Base-by-base conservation (phyloP, 352 stramenopile genomes). In the Phytophthora quininea region DNA sequence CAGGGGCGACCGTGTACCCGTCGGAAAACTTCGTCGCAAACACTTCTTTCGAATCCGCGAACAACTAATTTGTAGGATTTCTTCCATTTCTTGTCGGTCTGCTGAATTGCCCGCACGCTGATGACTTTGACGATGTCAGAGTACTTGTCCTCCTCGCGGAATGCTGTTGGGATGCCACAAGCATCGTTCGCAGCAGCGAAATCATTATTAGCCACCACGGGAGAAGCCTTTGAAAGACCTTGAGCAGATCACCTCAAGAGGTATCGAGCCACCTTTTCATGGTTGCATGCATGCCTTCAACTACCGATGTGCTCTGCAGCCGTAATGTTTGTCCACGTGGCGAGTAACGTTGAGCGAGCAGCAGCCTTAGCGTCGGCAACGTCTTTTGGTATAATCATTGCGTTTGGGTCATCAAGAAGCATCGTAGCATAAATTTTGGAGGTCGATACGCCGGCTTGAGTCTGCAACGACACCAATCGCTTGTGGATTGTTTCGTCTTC, bases 361-460 rank as follows among this genome's bases (percentile, higher is more conserved):
- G 35, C 35, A 47, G 3, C 31, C 15, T 68, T 68, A 0, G 14
- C 6, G 35, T 62, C 58, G 2, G 45, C 27, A 58, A 62, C 32
- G 57, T 37, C n/a, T 9, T 52, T 57, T 24, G 53, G 29, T 1
- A 42, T 53, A 3, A 49, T 47, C 11, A 11, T n/a, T 48, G 29
- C 5, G n/a, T n/a, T 40, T 3, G 6, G 19, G 0, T 53, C 58
- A 0, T 4, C 15, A 2, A 46, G 9, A 4, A 56, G 3, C 24
- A 64, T 29, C 1, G 47, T 57, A 11, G 57, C 57, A n/a, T 64
- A 15, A 33, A 32, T 57, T 50, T 57, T 47, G 15, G 40, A 30
- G 9, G 57, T 57, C 3, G 33, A 33, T 1, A 64, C 15, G 5
- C 47, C 57, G 8, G 57, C 47, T 1, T 19, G 7, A 19, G 46